Base-by-base conservation (phyloP, 306 rosid species). In the Quercus alba region DNA sequence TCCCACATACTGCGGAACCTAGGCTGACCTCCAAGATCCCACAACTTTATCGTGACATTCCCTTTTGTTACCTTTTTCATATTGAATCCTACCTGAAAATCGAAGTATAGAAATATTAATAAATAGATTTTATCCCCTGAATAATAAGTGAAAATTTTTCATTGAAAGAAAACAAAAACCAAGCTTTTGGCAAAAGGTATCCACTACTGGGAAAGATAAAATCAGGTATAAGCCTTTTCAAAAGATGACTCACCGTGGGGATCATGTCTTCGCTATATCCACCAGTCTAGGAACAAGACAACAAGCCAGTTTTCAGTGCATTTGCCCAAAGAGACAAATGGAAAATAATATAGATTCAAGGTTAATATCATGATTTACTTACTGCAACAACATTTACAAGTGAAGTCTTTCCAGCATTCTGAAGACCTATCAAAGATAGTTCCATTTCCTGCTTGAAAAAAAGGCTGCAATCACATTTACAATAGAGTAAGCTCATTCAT, bases 1-100 rank as follows among this genome's bases (percentile, higher is more conserved):
- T 93, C 98, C 98, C 98, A 93, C 98, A 91, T 91, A 92, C 97
- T 93, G 84, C 97, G 97, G 85, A 93, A 93, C 85, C 98, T 90
- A 72, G 98, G 98, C 75, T 93, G 98, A 46, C 98, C 98, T 83
- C 98, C 98, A 79, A 93, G 94, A 90, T 93, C 98, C 98, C 98
- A 93, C 87, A 93, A 87, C 85, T 93, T 93, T 46, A 93, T 93
- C 13, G 98, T 93, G 46, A 93, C 98, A 76, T 93, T 93, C 81
- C 98, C 98, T 83, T 93, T 93, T 55, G 98, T 93, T 19, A 93
- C 98, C 80, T 93, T 93, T 83, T 88, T 88, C 98, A 91, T 93
- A 82, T 93, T 93, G 85, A 93, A 93, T 83, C 98, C 98, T 56
- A 93, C 98, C 97, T 93, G 88, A 74, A 86, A 79, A 88, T 61